Evolutionary conservation across 2,329 filamentous ascomycete genomes (phyloP), one percentile per base, ranked within the genome.

Genomic region (Pseudogymnoascus sp.): DNA sequence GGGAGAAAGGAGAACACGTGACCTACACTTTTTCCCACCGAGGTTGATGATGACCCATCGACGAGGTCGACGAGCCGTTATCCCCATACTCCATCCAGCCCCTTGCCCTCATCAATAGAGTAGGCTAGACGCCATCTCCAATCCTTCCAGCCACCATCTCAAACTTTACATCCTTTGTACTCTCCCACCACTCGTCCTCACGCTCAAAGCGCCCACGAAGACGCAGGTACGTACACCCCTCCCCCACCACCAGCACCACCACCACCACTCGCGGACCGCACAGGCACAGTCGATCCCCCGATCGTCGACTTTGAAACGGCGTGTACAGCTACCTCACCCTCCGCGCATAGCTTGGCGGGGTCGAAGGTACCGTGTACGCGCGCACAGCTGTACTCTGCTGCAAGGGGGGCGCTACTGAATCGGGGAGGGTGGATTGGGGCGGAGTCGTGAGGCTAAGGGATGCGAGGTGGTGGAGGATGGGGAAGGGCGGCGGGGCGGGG

Each of bases 341-440:
- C 82, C 82, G 85, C 1, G 77, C 71, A 65, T 80, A 83, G 65
- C 78, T 82, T 6, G 75, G 77, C 40, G 77, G 76, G n/a, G 72
- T 75, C 0, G 74, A 2, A 76, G 74, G 0, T 74, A 75, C 2
- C 69, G 70, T 1, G 76, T 76, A 65, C 80, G 77, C 50, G 80
- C 80, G 61, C 87, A 70, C 82, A 86, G 11, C 90, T 84, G 61
- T 76, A 79, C 69, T 79, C 82, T 41, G 74, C 79, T 12, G 84
- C 81, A 33, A 79, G 75, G 10, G 79, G 75, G 0, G 85, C 81
- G 0, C 80, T 76, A 69, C 87, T 89, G 0, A 81, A 87, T 62
- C 89, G 85, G 66, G 91, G 77, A 22, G 90, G 79, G 64, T 87
- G 84, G 60, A 87, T 33, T 82, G 83, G 81, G 0, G 82, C 84